A percentile compares a stretch with the other conserved stretches of the same genome.
These are phyloP conservation scores for Prasinococcaceae sp. DNA, from an alignment of 139 green algal species.

Conservation along the genomic window DNA sequence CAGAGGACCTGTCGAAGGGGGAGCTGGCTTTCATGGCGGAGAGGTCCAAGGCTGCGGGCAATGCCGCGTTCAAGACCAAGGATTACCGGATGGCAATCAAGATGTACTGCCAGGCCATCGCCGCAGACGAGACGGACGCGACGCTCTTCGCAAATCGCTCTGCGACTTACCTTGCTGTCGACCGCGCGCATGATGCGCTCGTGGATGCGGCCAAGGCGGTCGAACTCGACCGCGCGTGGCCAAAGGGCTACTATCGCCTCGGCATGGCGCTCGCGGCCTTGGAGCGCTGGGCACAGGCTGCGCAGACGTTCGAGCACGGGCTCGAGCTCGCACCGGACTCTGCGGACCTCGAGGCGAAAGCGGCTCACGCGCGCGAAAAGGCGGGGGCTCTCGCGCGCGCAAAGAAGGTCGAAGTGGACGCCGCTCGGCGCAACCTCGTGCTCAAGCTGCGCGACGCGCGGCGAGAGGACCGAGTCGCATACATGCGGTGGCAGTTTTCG, in stretches of 20 bases:
- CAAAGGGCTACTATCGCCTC: constrained; percentile 37
- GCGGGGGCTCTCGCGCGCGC: background rate
- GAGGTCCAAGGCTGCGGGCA: background rate
- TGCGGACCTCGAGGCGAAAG: constrained; percentile 1
- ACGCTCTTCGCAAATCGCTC: constrained; percentile 32
- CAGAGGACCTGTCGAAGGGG: too few relatives aligned
- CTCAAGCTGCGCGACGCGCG: constrained; percentile 27
- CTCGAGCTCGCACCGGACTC: constrained; percentile 1
- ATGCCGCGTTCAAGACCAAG: background rate
- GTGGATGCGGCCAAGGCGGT: constrained; percentile 23
- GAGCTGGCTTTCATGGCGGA: background rate
- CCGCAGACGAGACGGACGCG: constrained; percentile 13
- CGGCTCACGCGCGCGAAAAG: background rate
- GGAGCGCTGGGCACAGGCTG: background rate
- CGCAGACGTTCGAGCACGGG: background rate
- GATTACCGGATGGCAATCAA: constrained; percentile 25
- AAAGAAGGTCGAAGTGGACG: background rate
- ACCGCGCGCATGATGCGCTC: constrained; percentile 19
- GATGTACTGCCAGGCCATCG: constrained; percentile 37
- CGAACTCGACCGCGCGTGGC: constrained; percentile 18
- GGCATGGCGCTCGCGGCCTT: constrained; percentile 10
- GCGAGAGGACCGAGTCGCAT: constrained; percentile 15
- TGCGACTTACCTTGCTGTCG: constrained; percentile 25
- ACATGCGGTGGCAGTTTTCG: constrained; percentile 43
- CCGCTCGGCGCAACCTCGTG: constrained; percentile 16